Evolutionary conservation across 2,329 filamentous ascomycete genomes (phyloP).

Genomic region (Xenoacremonium recifei): DNA sequence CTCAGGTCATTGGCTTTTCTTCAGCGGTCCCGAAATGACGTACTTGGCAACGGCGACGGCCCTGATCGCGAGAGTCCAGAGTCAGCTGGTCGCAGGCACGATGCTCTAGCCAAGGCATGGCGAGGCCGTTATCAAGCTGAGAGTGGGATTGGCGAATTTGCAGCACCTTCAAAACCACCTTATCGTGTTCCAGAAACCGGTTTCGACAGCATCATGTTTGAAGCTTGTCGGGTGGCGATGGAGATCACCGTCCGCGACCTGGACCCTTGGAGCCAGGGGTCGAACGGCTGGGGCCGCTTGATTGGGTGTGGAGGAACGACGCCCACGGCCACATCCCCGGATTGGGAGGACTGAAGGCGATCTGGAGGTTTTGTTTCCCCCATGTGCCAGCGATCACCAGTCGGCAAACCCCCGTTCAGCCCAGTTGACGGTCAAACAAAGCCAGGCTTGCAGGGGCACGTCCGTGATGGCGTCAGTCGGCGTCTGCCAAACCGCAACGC

Average conservation of each 20-base stretch:
- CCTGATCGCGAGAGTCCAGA: background rate
- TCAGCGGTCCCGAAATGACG: background rate
- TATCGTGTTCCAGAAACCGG: background rate
- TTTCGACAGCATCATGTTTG: background rate
- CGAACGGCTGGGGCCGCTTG: background rate
- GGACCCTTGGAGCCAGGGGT: background rate
- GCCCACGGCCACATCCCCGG: background rate
- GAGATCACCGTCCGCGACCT: background rate
- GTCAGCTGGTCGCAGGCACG: background rate
- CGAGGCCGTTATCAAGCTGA: background rate
- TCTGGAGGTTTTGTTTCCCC: background rate
- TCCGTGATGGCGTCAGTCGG: conserved; percentile 26
- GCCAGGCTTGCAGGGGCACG: conserved; percentile 5
- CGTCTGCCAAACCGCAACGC: conserved; percentile 9
- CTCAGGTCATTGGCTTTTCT: background rate
- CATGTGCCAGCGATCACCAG: background rate
- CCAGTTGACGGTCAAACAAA: background rate
- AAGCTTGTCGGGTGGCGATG: background rate
- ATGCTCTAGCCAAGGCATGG: background rate
- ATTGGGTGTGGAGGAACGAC: background rate
- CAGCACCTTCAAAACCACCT: background rate
- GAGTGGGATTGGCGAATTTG: background rate
- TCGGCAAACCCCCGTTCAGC: conserved; percentile 1
- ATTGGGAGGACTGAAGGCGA: background rate
- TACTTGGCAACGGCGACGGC: too few species aligned